Evolutionary conservation across 2,329 filamentous ascomycete species (phyloP).

Genomic region (Blastomyces emzantsi): DNA sequence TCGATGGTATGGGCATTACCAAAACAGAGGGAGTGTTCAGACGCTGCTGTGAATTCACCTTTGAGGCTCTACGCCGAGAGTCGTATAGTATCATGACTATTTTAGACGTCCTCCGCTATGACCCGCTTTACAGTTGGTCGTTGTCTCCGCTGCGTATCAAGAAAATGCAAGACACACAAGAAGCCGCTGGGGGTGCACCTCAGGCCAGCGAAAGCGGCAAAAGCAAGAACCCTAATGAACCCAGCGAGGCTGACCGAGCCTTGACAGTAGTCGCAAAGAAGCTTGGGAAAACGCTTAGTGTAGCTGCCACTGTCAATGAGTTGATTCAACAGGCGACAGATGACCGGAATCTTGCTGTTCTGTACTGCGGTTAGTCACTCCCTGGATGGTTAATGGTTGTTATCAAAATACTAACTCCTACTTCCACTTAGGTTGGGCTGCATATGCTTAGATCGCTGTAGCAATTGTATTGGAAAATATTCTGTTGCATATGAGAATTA

Average conservation of each 20-base stretch:
- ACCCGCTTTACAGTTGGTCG: constrained; percentile 94
- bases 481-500: neutral
- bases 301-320: constrained; percentile 92
- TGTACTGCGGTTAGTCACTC: constrained; percentile 62
- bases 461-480: neutral
- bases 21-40: constrained; percentile 94
- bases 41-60: constrained; percentile 95
- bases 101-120: constrained; percentile 93
- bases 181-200: constrained; percentile 32
- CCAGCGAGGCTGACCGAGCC: constrained; percentile 79
- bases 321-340: constrained; percentile 93
- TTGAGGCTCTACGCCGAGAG: constrained; percentile 90
- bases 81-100: constrained; percentile 98
- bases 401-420: neutral
- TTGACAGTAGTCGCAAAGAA: constrained; percentile 94
- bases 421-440: constrained; percentile 40
- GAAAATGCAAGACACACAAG: constrained; percentile 54
- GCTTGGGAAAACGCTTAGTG: constrained; percentile 84
- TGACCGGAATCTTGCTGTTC: constrained; percentile 78
- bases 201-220: constrained; percentile 27
- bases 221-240: constrained; percentile 44
- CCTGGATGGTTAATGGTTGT: constrained; percentile 13
- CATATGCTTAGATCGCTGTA: constrained; percentile 34
- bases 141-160: constrained; percentile 62
- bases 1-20: constrained; percentile 94